Base-by-base conservation (phyloP, 2,329 filamentous ascomycete genomes). In the Cordyceps tenuipes region DNA sequence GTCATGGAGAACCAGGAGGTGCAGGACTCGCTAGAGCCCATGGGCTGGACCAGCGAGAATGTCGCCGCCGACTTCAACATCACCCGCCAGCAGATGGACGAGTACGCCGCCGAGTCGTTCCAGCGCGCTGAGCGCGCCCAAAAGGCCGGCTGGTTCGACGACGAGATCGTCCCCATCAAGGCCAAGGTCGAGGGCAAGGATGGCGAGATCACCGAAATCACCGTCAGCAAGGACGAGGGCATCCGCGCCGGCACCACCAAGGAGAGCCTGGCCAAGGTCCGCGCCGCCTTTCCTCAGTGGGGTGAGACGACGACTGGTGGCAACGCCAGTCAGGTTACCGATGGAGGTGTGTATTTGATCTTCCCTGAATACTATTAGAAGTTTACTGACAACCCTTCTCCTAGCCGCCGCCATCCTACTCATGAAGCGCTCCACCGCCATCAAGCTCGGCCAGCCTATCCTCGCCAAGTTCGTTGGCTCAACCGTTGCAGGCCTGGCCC, bases 1-100 rank as follows among this genome's bases (percentile, higher is more conserved):
- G 85, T 97, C 62, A 77, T 90, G 51, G 72, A 77, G 66, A 88
- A 82, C 76, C 88, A 91, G 71, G 90, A 97, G 71, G 83, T 91
- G 0, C 75, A 75, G 51, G 93, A 97, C 77, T 94, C 91, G 80
- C 84, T 93, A 84, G 84, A 91, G 81, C 89, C 93, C 66, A 99
- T 99, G 94, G 94, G 94, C 23, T 95, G 96, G 84, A 99, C 94
- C 3, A 93, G 88, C 62, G 94, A 99, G 79, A 97, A 97, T 71
- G 91, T 99, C 31, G 91, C 88, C 67, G 85, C 85, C 53, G 94
- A 97, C 76, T 97, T 97, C 74, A 84, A 88, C 70, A 87, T 99
- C 71, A 77, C 84, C 2, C 84, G 94, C 63, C 86, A 92, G 71
- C 76, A 78, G 71, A 90, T 97, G 77, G 94, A 99, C 75, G 79